phyloP scores from a whole-genome alignment of 1,284 basidiomycete species.

The Anthracocystis setariae region DNA sequence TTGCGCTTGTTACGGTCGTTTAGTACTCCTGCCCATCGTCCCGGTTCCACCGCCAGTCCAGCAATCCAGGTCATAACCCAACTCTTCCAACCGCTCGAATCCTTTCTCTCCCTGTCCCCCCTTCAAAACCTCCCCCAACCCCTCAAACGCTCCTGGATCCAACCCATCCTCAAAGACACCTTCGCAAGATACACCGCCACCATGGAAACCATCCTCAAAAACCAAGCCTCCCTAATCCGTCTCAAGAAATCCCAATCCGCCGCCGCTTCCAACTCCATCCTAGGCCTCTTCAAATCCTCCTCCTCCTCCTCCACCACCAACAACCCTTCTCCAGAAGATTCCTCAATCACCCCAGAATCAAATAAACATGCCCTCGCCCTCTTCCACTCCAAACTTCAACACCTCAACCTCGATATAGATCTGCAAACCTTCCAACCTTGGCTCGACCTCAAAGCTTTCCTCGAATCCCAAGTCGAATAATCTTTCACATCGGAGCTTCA shows the following conservation, averaged over 20 bases:
- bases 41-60: slow-evolving; percentile 69
- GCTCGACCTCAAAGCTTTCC: slow-evolving; percentile 13
- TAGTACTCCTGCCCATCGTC: slow-evolving; percentile 80
- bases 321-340: no score
- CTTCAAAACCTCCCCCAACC: not conserved
- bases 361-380: slow-evolving; percentile 5
- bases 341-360: no score
- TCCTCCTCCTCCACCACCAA: not conserved
- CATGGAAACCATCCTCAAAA: slow-evolving; percentile 60
- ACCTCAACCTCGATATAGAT: slow-evolving; percentile 8
- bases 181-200: slow-evolving; percentile 43
- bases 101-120: slow-evolving; percentile 6
- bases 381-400: slow-evolving; percentile 1
- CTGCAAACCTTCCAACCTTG: slow-evolving; percentile 11
- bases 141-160: slow-evolving; percentile 15
- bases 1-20: slow-evolving; percentile 87
- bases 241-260: slow-evolving; percentile 50
- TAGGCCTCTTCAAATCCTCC: slow-evolving; percentile 17
- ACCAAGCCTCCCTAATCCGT: slow-evolving; percentile 58
- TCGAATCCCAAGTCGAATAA: slow-evolving; percentile 13
- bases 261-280: not conserved
- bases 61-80: slow-evolving; percentile 24
- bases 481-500: not conserved
- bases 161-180: slow-evolving; percentile 28
- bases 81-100: slow-evolving; percentile 22